These are phyloP conservation scores for Asparagopsis taxiformis DNA, from an alignment of 31 red algal genomes.

Conservation along the genomic window DNA sequence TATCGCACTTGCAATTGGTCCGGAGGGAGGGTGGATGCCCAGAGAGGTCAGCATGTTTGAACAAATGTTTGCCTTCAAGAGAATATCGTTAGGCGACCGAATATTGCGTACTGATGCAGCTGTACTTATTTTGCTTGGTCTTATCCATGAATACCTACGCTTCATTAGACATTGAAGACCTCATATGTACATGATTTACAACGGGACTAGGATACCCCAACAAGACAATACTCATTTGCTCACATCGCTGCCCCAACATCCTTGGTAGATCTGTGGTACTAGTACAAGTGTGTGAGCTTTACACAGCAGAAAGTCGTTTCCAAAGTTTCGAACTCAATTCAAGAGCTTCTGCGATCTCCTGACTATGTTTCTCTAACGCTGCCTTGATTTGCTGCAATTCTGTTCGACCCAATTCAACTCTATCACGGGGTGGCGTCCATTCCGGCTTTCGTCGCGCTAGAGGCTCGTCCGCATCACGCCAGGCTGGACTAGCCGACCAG, in stretches of 20 bases:
- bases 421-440: background rate
- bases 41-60: constrained; percentile 36
- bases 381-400: constrained; percentile 39
- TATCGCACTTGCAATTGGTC: constrained; percentile 42
- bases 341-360: constrained; percentile 36
- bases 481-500: too few species aligned
- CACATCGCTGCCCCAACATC: too few species aligned
- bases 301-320: constrained; percentile 25
- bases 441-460: background rate
- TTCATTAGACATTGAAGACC: background rate
- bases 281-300: too few species aligned
- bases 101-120: constrained; percentile 18
- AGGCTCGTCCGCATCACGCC: background rate
- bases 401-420: constrained; percentile 19
- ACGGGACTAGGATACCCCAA: background rate
- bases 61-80: background rate
- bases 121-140: constrained; percentile 10
- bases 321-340: constrained; percentile 45
- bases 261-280: too few species aligned
- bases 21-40: constrained; percentile 62
- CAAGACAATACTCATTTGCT: too few species aligned
- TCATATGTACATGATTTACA: background rate
- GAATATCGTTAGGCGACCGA: background rate
- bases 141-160: constrained; percentile 3
- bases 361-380: constrained; percentile 39